phyloP scores from a whole-genome alignment of 2,329 filamentous ascomycete species.

The Arthrocladium fulminans region DNA sequence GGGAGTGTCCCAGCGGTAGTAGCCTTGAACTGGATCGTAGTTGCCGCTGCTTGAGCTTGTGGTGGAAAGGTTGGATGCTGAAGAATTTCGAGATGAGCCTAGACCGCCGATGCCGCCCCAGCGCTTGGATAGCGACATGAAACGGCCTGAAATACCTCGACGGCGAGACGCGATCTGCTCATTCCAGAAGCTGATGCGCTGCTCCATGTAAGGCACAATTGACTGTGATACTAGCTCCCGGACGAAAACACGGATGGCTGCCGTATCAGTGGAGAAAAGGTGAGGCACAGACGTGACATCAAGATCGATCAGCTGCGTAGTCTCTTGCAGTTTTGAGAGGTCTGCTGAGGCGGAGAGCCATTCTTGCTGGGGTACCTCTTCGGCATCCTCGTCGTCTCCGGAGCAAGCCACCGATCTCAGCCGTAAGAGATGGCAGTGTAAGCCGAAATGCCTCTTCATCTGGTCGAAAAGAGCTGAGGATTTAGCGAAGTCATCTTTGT shows the following conservation, averaged over 20 bases:
- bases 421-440: constrained; percentile 87
- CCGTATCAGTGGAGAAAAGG: constrained; percentile 86
- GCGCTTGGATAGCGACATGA: constrained; percentile 85
- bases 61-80: constrained; percentile 40
- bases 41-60: constrained; percentile 44
- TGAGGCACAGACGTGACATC: constrained; percentile 64
- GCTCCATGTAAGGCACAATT: constrained; percentile 91
- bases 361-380: constrained; percentile 70
- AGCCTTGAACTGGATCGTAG: constrained; percentile 69
- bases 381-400: constrained; percentile 81
- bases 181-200: constrained; percentile 85
- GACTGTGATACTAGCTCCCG: constrained; percentile 94
- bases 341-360: constrained; percentile 89
- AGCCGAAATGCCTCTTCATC: constrained; percentile 96
- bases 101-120: constrained; percentile 67
- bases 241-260: constrained; percentile 78
- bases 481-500: constrained; percentile 82
- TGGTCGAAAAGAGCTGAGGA: constrained; percentile 89
- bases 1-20: constrained; percentile 72
- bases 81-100: constrained; percentile 51
- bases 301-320: constrained; percentile 44
- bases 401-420: constrained; percentile 77
- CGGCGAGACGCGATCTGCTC: constrained; percentile 89
- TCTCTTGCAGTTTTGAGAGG: constrained; percentile 60
- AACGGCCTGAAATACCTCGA: constrained; percentile 80